Conservation (phyloP, 2,329 filamentous ascomycete genomes). For the Sporothrix luriei region DNA sequence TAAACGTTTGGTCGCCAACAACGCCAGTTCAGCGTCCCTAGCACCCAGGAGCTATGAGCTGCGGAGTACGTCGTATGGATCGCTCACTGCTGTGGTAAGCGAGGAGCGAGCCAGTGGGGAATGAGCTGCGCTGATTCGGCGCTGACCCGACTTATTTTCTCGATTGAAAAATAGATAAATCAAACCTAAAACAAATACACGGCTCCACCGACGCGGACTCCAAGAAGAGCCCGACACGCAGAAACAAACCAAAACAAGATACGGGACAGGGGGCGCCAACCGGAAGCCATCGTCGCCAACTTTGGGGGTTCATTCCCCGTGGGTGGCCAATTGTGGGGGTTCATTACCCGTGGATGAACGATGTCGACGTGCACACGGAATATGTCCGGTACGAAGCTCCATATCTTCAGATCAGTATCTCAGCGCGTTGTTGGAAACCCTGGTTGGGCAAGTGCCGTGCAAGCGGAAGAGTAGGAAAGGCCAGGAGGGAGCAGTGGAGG, state of each 20-base stretch:
- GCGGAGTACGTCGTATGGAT: too few species aligned
- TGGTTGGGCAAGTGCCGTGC: not conserved
- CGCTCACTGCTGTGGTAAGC: not conserved
- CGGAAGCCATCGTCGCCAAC: not conserved
- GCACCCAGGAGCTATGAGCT: too few species aligned
- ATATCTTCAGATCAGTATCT: not conserved
- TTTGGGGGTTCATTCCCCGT: not conserved
- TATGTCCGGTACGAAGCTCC: too few species aligned
- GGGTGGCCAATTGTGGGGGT: slow-evolving; percentile 16
- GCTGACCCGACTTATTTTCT: not conserved
- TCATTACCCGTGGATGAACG: not conserved
- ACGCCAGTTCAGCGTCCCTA: too few species aligned
- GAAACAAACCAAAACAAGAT: slow-evolving; percentile 19
- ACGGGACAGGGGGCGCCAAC: slow-evolving; percentile 10
- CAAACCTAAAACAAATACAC: slow-evolving; percentile 1
- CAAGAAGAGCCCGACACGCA: slow-evolving; percentile 30
- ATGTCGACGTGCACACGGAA: too few species aligned
- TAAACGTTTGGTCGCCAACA: too few species aligned
- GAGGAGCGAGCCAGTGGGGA: not conserved
- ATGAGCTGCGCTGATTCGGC: slow-evolving; percentile 3
- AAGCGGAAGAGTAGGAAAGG: not conserved
- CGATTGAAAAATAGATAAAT: not conserved
- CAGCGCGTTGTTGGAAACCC: not conserved
- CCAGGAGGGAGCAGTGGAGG: not conserved
- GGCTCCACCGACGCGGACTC: slow-evolving; percentile 31